Evolutionary conservation across 345 rosid species (phyloP), one percentile per base, ranked within the genome.

Genomic region (Lepidium sativum): DNA sequence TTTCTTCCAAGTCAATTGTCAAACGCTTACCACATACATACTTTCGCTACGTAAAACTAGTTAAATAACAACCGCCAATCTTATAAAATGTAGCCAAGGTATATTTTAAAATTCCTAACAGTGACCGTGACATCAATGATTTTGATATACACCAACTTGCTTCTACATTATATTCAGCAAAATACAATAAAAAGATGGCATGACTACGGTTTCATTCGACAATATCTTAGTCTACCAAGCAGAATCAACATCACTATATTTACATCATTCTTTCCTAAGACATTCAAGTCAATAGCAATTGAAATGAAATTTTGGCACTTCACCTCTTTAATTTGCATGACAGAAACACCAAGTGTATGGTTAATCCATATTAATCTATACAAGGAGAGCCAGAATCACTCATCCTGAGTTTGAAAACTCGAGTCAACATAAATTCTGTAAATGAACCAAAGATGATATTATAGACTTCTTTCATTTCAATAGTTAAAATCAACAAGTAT

Each of bases 1-100:
- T 53, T 52, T 53, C 11, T n/a, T 18, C 69, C 20, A 65, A 39
- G 60, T 52, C 69, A 53, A 18, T 32, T 53, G 14, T 50, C 23
- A 49, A 16, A 12, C 12, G 4, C 25, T 21, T 6, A 49, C 31
- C 60, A 65, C 32, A 65, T 29, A 29, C 18, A 43, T 25, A 37
- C 32, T 63, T 37, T 12, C 29, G 40, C 12, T 6, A 48, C 43
- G 6, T 32, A 50, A 50, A 38, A 50, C 34, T 1, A 8, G 38
- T 11, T 50, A 38, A 37, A 8, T 7, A 40, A 27, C 55, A 63
- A 23, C 38, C 47, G 11, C 66, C 54, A 33, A 9, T 6, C 21
- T 7, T 44, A 17, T 31, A 43, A 50, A 49, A n/a, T 38, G 21
- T 25, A 6, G 55, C 47, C 18, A 9, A 14, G 6, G 8, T n/a